These are phyloP conservation scores for Petunia secreta DNA, from an alignment of 257 asterid genomes.

Conservation along the genomic window DNA sequence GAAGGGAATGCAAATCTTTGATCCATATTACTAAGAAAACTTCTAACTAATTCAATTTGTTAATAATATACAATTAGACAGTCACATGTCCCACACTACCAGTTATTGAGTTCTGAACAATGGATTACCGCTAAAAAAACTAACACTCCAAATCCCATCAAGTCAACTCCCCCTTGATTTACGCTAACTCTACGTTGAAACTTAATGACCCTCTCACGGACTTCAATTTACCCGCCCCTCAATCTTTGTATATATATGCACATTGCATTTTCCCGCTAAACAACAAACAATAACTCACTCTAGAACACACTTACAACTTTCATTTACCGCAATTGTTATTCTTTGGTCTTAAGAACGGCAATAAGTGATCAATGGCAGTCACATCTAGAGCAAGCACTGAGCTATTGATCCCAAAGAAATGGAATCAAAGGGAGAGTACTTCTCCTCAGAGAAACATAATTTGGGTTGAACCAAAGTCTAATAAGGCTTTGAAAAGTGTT, in stretches of 20 bases:
- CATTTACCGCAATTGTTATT: neutral
- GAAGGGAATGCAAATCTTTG: neutral
- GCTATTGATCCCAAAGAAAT: slow-evolving; percentile 32
- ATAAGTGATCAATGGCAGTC: slow-evolving; percentile 21
- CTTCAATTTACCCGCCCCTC: neutral
- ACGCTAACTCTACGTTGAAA: neutral
- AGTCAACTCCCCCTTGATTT: neutral
- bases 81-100: neutral
- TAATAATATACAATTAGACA: neutral
- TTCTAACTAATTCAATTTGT: neutral
- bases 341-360: neutral
- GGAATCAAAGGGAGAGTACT: slow-evolving; percentile 20
- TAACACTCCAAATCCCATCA: neutral
- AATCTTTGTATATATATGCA: neutral
- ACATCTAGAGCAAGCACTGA: slow-evolving; percentile 38
- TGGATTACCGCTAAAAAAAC: too few relatives aligned
- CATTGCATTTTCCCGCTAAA: neutral
- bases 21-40: neutral
- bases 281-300: neutral
- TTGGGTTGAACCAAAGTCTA: slow-evolving; percentile 29
- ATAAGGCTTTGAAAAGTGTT: slow-evolving; percentile 26
- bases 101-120: neutral
- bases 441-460: slow-evolving; percentile 29
- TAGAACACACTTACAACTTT: slow-evolving; percentile 3
- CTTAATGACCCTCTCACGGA: neutral